Evolutionary conservation across 805 yeast genomes (phyloP), one percentile per base, ranked within the genome.

Genomic region (Starmerella bacillaris): DNA sequence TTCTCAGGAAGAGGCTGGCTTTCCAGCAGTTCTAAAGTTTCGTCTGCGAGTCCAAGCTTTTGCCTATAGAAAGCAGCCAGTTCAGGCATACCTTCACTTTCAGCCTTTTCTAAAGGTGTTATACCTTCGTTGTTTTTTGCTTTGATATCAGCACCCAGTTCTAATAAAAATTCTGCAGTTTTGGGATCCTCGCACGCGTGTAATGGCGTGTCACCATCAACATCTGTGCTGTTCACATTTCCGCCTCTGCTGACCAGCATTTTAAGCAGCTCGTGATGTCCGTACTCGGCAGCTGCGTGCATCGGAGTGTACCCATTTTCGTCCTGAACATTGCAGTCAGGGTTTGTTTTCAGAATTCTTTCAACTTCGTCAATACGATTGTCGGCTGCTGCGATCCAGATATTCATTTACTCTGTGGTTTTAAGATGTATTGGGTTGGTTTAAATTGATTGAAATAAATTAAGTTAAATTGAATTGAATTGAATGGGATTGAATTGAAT

Each of bases 261-360:
- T 37, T 58, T 54, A 26, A 89, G 59, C 27, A 89, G 59, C 7
- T 76, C 83, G 2, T 58, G 47, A 51, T 86, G 84, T 6, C 86
- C 86, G 55, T 89, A 89, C 1, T 95, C 77, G 2, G 92, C 92
- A 1, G 98, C 96, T 1, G 99, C 99, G 54, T 89, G 99, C 9
- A 89, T 66, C 5, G 98, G 92, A 0, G 96, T 86, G 56, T 92
- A 89, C 1, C 99, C 99, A 49, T 84, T 80, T 1, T 79, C 78
- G 54, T 89, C 99, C 42, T 74, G 70, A 5, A 76, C 67, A 49
- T 80, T 76, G 3, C 94, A 69, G 3, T 73, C 64, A 43, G 60
- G 62, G 4, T 58, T 49, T 0, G 74, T 76, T 8, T 56, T 60
- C 5, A 89, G 57, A 35, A 63, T 59, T 11, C 62, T 43, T 42